Evolutionary conservation across 116 monocot genomes (phyloP), one percentile per base, ranked within the genome.

Genomic region (Dioscorea cayenensis): DNA sequence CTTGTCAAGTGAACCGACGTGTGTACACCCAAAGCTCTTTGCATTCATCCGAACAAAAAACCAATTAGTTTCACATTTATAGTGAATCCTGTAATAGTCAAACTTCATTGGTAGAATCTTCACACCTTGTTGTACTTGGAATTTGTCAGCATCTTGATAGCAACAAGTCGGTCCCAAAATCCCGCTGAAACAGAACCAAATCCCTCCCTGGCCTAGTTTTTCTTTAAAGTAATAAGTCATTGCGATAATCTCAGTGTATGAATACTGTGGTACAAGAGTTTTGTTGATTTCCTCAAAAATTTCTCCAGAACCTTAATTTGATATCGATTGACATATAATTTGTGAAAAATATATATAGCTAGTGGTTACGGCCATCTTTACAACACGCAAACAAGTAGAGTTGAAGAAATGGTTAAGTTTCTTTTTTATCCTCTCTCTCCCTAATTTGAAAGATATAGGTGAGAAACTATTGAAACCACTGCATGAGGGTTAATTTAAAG

Each of bases 221-320:
- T 49, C 60, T 14, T 63, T 63, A 63, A 72, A 63, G 19, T 62
- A 36, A 23, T 20, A 36, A 3, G 72, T 72, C 12, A 71, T 61
- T 5, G 36, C 71, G 9, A 72, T 72, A 22, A 72, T 72, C 3
- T 72, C 71, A 0, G 60, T 38, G 60, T 61, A 72, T 37, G 71
- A 18, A 62, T 72, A 72, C 61, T 43, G 36, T 38, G 71, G 71
- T 17, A 28, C 35, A 36, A 72, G 71, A 20, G 71, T 28, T n/a
- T 62, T n/a, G 32, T 13, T 72, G 71, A 11, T 60, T 63, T n/a
- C 21, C 60, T 58, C 17, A 72, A 22, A 6, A 72, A 72, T 38
- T 72, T 61, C 71, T 72, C 71, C 20, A 81, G 72, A 16, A 7
- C n/a, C n/a, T n/a, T n/a, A n/a, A n/a, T n/a, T n/a, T n/a, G n/a